Percentiles rank a stretch among this genome's conserved stretches.
Conservation (phyloP, 139 green algal species). For the Micromonas commoda region DNA sequence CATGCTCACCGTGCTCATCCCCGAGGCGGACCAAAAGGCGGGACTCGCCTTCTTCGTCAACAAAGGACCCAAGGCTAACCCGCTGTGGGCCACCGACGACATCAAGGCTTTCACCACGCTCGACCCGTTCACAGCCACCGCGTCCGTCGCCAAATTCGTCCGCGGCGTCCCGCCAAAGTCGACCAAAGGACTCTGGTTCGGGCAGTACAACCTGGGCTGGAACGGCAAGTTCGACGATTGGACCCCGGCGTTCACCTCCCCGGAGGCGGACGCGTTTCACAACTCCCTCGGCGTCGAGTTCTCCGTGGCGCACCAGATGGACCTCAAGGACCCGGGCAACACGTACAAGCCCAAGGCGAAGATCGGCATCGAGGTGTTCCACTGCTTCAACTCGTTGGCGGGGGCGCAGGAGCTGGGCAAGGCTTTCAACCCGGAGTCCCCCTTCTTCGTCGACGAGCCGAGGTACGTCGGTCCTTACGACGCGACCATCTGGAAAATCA, state of each 20-base stretch:
- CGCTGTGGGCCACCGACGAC: neutral
- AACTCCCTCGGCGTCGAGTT: neutral
- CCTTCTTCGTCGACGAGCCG: neutral
- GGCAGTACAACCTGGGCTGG: neutral
- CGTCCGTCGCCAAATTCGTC: neutral
- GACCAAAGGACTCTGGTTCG: neutral
- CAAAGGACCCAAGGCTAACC: too few species aligned
- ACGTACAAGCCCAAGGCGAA: neutral
- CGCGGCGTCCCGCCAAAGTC: neutral
- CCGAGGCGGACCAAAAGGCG: too few species aligned
- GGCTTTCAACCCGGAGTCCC: neutral
- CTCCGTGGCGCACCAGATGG: neutral
- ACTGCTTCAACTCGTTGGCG: neutral
- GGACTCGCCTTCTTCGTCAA: too few species aligned
- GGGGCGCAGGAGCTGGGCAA: neutral
- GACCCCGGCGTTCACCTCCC: neutral
- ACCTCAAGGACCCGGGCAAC: neutral
- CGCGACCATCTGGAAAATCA: too few species aligned
- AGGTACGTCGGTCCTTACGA: too few species aligned
- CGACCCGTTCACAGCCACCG: neutral
- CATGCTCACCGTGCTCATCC: too few species aligned
- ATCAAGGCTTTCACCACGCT: too few species aligned
- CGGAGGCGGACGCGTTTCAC: neutral
- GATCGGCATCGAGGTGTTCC: neutral
- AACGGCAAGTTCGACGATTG: neutral